Evolutionary conservation across 495 filamentous ascomycete genomes (phyloP).

Genomic region (Oleoguttula mirabilis): DNA sequence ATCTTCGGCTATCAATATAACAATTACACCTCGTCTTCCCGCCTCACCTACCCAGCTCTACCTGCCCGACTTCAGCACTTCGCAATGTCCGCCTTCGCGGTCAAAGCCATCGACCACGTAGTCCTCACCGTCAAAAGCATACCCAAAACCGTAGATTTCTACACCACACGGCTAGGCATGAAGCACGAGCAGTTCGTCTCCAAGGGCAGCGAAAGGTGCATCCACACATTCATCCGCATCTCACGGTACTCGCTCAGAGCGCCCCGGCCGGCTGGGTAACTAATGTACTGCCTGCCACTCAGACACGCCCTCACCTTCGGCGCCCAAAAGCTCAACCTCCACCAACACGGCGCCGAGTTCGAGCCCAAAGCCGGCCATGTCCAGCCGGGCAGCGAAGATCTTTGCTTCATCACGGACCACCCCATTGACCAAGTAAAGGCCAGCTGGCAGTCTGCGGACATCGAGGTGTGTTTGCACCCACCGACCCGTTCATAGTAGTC

Average conservation of each 20-base stretch:
- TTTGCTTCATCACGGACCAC: slow-evolving; percentile 41
- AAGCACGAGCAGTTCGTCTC: slow-evolving; percentile 35
- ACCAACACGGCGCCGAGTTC: slow-evolving; percentile 40
- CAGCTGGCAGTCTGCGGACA: slow-evolving; percentile 27
- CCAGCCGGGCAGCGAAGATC: slow-evolving; percentile 39
- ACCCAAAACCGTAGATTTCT: slow-evolving; percentile 36
- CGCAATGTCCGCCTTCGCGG: slow-evolving; percentile 18
- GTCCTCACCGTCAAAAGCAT: slow-evolving; percentile 41
- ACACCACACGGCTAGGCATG: slow-evolving; percentile 41
- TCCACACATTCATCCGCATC: too few species aligned
- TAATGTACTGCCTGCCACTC: not conserved
- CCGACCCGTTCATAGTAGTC: too few species aligned
- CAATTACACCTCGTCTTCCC: too few species aligned
- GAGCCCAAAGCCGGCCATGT: slow-evolving; percentile 41
- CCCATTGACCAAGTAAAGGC: slow-evolving; percentile 32
- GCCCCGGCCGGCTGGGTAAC: slow-evolving; percentile 13
- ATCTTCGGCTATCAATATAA: too few species aligned
- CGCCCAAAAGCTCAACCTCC: slow-evolving; percentile 44
- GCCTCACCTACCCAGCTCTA: too few species aligned
- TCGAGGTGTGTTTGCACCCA: slow-evolving; percentile 32
- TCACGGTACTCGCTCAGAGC: too few species aligned
- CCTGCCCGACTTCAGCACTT: too few species aligned
- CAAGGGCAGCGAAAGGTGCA: slow-evolving; percentile 16
- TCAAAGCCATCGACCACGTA: slow-evolving; percentile 40
- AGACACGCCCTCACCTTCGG: slow-evolving; percentile 42